These are phyloP conservation scores for Balansia obtecta DNA, from an alignment of 2,329 filamentous ascomycete species.

Conservation along the genomic window DNA sequence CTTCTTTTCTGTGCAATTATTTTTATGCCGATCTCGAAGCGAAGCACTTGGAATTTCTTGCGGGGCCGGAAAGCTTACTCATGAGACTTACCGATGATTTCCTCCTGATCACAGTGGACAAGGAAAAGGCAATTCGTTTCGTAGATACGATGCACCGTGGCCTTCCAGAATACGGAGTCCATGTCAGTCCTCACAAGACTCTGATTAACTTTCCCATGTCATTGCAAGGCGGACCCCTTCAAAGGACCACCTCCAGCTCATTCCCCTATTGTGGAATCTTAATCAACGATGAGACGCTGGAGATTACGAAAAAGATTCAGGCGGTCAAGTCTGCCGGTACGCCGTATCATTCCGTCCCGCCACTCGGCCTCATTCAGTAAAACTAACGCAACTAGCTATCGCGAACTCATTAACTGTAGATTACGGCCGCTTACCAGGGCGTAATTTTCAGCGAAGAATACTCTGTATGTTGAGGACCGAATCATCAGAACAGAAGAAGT, in stretches of 20 bases:
- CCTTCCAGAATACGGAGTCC: conserved; percentile 66
- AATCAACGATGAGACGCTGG: conserved; percentile 63
- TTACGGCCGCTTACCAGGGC: conserved; percentile 56
- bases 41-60: conserved; percentile 55
- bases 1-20: conserved; percentile 80
- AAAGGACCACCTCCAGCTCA: conserved; percentile 23
- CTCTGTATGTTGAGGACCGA: conserved; percentile 37
- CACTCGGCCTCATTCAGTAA: conserved; percentile 10
- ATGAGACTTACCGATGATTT: conserved; percentile 88
- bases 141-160: conserved; percentile 70
- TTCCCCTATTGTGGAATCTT: conserved; percentile 85
- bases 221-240: conserved; percentile 40
- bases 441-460: conserved; percentile 68
- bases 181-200: conserved; percentile 66
- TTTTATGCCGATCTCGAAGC: conserved; percentile 85
- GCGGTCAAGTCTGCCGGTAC: conserved; percentile 12
- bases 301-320: conserved; percentile 59
- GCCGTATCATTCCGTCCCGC: too few species aligned
- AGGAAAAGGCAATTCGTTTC: conserved; percentile 56
- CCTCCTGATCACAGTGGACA: conserved; percentile 66
- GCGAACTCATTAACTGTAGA: conserved; percentile 72
- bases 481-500: neutral
- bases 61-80: conserved; percentile 46
- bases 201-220: conserved; percentile 68
- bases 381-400: conserved; percentile 22